A percentile compares a stretch with the other conserved stretches of the same genome.
Conservation (phyloP, 192 early-diverging fungal species). For the Phlyctochytrium bullatum region DNA sequence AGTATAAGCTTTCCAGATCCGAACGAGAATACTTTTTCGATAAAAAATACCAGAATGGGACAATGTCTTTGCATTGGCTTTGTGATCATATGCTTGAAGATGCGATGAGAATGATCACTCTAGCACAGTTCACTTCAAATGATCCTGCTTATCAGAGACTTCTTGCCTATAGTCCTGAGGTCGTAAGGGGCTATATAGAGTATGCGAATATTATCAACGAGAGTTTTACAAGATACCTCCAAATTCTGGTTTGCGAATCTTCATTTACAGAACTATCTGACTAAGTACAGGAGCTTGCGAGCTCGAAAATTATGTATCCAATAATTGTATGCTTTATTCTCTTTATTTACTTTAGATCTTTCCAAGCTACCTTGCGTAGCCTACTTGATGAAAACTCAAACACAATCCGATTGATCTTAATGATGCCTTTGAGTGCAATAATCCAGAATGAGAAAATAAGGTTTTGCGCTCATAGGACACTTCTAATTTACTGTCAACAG, state of each 20-base stretch:
- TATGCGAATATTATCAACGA: neutral
- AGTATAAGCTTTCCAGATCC: neutral
- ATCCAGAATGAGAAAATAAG: neutral
- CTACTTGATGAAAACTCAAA: neutral
- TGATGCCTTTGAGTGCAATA: neutral
- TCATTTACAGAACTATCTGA: no score
- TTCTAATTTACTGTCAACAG: no score
- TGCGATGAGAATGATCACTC: neutral
- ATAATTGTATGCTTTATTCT: neutral
- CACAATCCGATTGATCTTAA: neutral
- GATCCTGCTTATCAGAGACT: neutral
- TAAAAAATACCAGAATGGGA: neutral
- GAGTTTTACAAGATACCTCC: neutral
- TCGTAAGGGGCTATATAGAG: neutral
- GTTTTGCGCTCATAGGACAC: no score
- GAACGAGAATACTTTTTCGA: neutral
- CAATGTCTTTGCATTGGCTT: neutral
- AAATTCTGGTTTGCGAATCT: slow-evolving; percentile 1
- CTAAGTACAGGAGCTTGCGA: neutral
- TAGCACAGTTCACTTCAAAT: neutral
- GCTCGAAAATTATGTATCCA: neutral
- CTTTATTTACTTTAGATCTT: neutral
- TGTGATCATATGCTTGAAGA: neutral
- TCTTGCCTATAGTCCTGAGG: neutral
- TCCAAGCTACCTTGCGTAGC: neutral